Evolutionary conservation across 108 stramenopile genomes (phyloP).

Genomic region (Fistulifera pelliculosa): DNA sequence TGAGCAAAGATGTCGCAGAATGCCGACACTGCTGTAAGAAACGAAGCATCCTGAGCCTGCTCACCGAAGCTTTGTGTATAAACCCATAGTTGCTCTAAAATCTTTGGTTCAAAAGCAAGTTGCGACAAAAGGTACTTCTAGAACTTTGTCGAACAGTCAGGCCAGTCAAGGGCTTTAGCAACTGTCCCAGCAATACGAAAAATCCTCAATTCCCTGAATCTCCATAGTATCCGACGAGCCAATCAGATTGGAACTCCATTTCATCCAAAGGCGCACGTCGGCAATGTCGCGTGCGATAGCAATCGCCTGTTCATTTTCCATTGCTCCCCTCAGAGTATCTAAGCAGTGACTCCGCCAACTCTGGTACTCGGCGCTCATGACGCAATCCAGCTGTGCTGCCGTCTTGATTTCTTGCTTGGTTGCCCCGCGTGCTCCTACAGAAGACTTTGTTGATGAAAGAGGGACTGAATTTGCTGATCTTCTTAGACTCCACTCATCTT

Average conservation of each 20-base stretch:
- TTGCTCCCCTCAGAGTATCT: neutral
- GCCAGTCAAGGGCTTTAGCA: neutral
- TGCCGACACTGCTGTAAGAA: conserved; percentile 19
- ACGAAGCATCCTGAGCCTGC: conserved; percentile 1
- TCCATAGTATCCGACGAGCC: neutral
- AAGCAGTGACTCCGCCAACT: neutral
- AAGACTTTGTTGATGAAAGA: neutral
- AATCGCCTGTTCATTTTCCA: neutral
- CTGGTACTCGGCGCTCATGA: neutral
- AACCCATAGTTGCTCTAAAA: neutral
- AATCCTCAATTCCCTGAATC: neutral
- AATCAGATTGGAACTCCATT: neutral
- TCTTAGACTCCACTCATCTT: neutral
- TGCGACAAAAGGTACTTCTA: neutral
- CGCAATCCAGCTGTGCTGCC: neutral
- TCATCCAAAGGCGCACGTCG: neutral
- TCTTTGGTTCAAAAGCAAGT: neutral
- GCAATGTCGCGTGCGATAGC: neutral
- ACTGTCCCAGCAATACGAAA: neutral
- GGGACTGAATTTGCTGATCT: neutral
- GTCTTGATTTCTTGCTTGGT: neutral
- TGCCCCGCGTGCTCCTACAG: neutral
- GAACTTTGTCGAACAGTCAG: conserved; percentile 1
- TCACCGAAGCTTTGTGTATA: neutral
- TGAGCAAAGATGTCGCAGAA: conserved; percentile 79